phyloP scores from a whole-genome alignment of 129 eudicot genomes.

The Saposhnikovia divaricata region DNA sequence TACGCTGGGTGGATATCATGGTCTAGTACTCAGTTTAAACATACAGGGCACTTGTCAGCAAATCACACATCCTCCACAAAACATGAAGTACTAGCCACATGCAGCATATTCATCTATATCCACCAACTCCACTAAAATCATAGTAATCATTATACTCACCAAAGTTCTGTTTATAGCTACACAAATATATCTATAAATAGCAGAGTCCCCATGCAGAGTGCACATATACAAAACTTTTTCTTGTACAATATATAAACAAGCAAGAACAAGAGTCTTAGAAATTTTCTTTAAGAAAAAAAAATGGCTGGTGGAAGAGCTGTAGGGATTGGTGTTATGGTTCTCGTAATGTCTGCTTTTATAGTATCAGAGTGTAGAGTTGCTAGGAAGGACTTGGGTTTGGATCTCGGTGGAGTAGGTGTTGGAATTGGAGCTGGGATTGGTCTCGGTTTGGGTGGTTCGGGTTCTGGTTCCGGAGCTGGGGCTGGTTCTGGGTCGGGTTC shows the following conservation, averaged over 20 bases:
- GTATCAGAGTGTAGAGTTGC: slow-evolving; percentile 36
- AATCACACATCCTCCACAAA: neutral
- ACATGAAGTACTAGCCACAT: neutral
- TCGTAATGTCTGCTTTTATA: slow-evolving; percentile 22
- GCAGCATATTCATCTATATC: neutral
- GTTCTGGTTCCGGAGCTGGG: slow-evolving; percentile 51
- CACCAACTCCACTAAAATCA: slow-evolving; percentile 4
- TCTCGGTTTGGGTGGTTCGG: slow-evolving; percentile 51
- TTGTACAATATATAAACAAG: neutral
- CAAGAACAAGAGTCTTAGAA: neutral
- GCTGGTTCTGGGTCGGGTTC: slow-evolving; percentile 52
- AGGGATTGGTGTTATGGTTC: slow-evolving; percentile 24
- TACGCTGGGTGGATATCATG: neutral
- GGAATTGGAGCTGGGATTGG: slow-evolving; percentile 58
- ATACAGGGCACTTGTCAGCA: neutral
- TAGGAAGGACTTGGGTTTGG: slow-evolving; percentile 51
- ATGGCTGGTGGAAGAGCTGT: slow-evolving; percentile 23
- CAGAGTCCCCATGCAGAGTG: slow-evolving; percentile 4
- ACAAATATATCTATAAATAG: slow-evolving; percentile 1
- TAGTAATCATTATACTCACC: neutral
- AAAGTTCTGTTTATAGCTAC: neutral
- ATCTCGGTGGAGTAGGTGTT: slow-evolving; percentile 42
- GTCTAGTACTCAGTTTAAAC: neutral
- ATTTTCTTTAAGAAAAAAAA: neutral
- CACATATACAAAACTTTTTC: neutral